Base-by-base conservation (phyloP, 2,329 filamentous ascomycete species). In the Pseudonectria buxi region DNA sequence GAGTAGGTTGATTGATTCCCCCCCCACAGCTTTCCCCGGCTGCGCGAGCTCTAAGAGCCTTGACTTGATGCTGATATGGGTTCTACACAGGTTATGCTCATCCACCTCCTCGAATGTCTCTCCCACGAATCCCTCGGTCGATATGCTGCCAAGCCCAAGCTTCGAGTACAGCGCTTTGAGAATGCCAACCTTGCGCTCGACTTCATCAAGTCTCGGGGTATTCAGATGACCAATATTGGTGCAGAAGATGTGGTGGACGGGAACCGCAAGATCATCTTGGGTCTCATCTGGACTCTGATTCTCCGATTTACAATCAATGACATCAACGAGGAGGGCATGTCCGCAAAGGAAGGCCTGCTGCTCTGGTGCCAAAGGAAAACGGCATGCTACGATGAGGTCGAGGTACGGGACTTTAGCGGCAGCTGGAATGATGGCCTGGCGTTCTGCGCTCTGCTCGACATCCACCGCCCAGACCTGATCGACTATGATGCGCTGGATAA, bases 331-430 rank as follows among this genome's bases (percentile, higher is more conserved):
- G 92, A 95, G 71, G 92, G 92, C 47, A 83, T 96, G 78, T 95
- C 90, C 34, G 92, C 92, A 39, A 95, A 96, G 63, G 92, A 96
- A 60, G 92, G 92, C 44, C 67, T 98, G 53, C 65, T 98, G 38
- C 67, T 98, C 15, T 98, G 92, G 92, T 98, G 92, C 69, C 90
- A 98, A 66, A 76, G 92, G 52, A 98, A 98, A 68, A 98, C 92
- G 22, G 92, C 92, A 7, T 98, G 92, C 65, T 98, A 98, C 61
- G 89, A 95, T 41, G 92, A 94, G 57, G 89, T 98, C 14, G 84
- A 96, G 49, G 88, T 98, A 26, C 77, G 86, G 35, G 90, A 98
- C 65, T 98, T 98, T 61, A 95, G 88, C 38, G 71, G 73, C 24
- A 96, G 92, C 62, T 98, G 92, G 92, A 98, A 95, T 57, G 86